Percentiles rank a stretch among this genome's conserved stretches.
These are phyloP conservation scores for Vicia villosa DNA, from an alignment of 306 rosid genomes.

Conservation along the genomic window DNA sequence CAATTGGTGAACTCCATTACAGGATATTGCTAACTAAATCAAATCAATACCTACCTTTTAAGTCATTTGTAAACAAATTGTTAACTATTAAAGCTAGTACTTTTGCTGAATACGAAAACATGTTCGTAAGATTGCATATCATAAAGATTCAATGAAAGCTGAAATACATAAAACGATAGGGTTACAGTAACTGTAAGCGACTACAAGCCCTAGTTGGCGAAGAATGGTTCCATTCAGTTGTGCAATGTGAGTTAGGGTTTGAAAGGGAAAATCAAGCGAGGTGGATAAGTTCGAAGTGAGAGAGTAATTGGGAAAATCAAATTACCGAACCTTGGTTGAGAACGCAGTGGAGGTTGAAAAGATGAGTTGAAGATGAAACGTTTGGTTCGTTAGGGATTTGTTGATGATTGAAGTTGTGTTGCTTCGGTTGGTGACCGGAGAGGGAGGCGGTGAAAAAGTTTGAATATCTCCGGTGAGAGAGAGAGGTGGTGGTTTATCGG, in stretches of 20 bases:
- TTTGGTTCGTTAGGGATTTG: conserved; percentile 44
- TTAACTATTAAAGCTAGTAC: too few species aligned
- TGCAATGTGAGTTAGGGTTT: neutral
- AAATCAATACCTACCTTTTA: neutral
- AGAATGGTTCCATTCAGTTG: neutral
- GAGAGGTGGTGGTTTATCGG: conserved; percentile 18
- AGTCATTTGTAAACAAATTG: neutral
- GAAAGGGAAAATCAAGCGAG: neutral
- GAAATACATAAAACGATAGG: neutral
- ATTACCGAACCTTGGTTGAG: conserved; percentile 2
- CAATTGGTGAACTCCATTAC: neutral
- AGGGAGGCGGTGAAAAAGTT: neutral
- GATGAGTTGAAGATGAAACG: conserved; percentile 33
- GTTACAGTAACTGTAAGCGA: neutral
- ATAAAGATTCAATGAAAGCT: too few species aligned
- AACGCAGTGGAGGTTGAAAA: conserved; percentile 26
- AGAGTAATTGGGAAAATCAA: neutral
- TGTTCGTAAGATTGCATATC: too few species aligned
- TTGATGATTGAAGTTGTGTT: neutral
- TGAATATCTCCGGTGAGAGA: neutral
- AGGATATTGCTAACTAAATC: neutral
- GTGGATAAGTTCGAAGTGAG: too few species aligned
- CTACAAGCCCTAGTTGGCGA: neutral
- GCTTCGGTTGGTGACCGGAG: conserved; percentile 1
- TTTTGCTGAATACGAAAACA: too few species aligned